These are phyloP conservation scores for Keithomyces neogunnii DNA, from an alignment of 2,329 filamentous ascomycete genomes.

Conservation along the genomic window DNA sequence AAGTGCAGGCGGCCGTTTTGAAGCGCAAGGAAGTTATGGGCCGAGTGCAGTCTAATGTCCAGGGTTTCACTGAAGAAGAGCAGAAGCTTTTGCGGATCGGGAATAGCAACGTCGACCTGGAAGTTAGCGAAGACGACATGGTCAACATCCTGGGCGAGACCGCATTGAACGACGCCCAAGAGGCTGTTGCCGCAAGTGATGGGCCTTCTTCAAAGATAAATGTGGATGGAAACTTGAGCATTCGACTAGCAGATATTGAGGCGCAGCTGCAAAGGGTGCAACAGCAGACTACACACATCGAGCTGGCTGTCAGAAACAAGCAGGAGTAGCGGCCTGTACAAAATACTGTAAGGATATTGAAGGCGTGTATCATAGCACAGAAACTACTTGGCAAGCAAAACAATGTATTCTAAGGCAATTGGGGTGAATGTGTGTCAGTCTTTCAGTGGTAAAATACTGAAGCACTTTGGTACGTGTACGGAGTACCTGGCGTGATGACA, in stretches of 20 bases:
- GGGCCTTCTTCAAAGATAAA: not conserved
- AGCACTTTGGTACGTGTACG: too few species aligned
- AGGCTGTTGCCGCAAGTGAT: constrained; percentile 1
- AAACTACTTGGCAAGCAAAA: not conserved
- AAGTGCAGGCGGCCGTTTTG: constrained; percentile 19
- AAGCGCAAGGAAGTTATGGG: constrained; percentile 29
- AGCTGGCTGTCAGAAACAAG: constrained; percentile 14
- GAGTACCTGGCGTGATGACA: not conserved
- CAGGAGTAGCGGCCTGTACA: not conserved
- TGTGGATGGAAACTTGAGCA: not conserved
- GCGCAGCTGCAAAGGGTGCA: constrained; percentile 10
- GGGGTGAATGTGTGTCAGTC: too few species aligned
- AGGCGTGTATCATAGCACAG: not conserved
- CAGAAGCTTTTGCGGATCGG: constrained; percentile 22
- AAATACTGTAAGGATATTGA: not conserved
- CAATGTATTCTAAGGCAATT: not conserved
- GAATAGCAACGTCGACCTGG: constrained; percentile 16
- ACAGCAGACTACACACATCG: constrained; percentile 12
- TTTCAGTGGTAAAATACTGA: too few species aligned
- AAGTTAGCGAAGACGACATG: constrained; percentile 28
- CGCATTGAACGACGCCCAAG: constrained; percentile 3
- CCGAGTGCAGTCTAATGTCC: constrained; percentile 23
- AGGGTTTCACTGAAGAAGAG: constrained; percentile 30
- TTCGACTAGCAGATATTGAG: constrained; percentile 10
- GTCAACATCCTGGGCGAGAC: constrained; percentile 21